phyloP scores from a whole-genome alignment of 106 monocot genomes.

The Dendrobium nobile region DNA sequence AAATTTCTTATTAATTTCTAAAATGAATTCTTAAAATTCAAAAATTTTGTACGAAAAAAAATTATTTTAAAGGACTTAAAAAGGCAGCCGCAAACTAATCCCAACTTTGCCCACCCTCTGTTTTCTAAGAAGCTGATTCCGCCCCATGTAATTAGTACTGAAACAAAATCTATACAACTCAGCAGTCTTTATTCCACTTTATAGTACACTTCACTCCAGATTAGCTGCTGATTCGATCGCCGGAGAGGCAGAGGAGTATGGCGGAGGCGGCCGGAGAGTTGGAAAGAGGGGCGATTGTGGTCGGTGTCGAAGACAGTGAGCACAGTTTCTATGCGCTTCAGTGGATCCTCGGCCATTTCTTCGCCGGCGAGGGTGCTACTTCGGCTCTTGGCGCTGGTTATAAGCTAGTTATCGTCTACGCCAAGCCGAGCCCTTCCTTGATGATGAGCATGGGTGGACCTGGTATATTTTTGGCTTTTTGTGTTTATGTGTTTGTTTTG shows the following conservation, averaged over 20 bases:
- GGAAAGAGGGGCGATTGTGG: slow-evolving; percentile 35
- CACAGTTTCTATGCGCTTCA: slow-evolving; percentile 61
- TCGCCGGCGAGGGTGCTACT: slow-evolving; percentile 12
- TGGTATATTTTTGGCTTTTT: slow-evolving; percentile 21
- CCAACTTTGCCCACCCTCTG: no score
- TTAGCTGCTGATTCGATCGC: not conserved
- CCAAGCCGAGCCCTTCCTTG: slow-evolving; percentile 52
- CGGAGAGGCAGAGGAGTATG: not conserved
- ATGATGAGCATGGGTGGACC: slow-evolving; percentile 56
- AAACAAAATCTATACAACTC: no score
- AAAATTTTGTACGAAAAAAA: no score
- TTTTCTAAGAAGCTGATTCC: no score
- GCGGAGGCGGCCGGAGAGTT: not conserved
- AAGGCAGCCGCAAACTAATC: no score
- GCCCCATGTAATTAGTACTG: no score
- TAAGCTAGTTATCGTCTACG: slow-evolving; percentile 50
- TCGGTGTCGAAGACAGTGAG: slow-evolving; percentile 65
- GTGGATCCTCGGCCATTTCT: slow-evolving; percentile 49
- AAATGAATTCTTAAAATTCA: no score
- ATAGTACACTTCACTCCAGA: no score
- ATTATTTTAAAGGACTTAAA: no score
- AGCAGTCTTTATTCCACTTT: no score
- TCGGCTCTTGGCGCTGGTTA: not conserved
- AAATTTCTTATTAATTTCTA: no score
- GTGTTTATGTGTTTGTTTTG: no score